These are phyloP conservation scores for Phoma sp. DNA, from an alignment of 2,329 filamentous ascomycete species.

Conservation along the genomic window DNA sequence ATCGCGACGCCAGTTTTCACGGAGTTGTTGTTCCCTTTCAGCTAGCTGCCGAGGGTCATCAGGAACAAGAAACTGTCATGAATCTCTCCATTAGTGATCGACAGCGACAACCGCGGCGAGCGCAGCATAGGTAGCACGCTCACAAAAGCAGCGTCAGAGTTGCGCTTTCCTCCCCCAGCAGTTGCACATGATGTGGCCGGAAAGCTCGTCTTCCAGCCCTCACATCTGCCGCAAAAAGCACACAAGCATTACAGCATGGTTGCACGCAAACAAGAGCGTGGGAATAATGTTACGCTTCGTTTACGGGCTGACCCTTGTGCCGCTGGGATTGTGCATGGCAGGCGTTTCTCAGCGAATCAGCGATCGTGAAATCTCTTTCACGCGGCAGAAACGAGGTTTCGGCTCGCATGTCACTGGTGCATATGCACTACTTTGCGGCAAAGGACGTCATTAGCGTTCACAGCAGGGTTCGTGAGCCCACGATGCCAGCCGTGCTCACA, in stretches of 20 bases:
- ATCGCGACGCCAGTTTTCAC: not conserved
- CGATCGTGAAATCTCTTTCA: conserved; percentile 14
- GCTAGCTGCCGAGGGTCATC: conserved; percentile 11
- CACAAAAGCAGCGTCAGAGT: not conserved
- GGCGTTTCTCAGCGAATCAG: conserved; percentile 6
- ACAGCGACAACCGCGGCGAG: conserved; percentile 17
- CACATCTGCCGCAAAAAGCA: conserved; percentile 16
- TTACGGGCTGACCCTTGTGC: not conserved
- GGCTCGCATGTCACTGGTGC: conserved; percentile 6
- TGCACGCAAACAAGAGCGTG: conserved; percentile 8
- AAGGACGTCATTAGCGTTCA: conserved; percentile 12
- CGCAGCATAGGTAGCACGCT: conserved; percentile 9
- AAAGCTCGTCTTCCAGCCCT: not conserved
- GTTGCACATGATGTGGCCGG: conserved; percentile 8
- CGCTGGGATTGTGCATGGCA: conserved; percentile 2
- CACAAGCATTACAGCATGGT: conserved; percentile 6
- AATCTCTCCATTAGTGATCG: conserved; percentile 13
- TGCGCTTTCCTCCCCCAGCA: conserved; percentile 1
- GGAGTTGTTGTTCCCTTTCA: conserved; percentile 1
- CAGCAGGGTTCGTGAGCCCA: not conserved
- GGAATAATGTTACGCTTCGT: conserved; percentile 5
- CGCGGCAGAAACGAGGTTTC: conserved; percentile 5
- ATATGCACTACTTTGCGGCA: not conserved
- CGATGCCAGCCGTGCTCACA: conserved; percentile 11
- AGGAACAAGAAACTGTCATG: conserved; percentile 17